These are phyloP conservation scores for Cyberlindnera bimundalis DNA, from an alignment of 805 yeast species.

Conservation along the genomic window DNA sequence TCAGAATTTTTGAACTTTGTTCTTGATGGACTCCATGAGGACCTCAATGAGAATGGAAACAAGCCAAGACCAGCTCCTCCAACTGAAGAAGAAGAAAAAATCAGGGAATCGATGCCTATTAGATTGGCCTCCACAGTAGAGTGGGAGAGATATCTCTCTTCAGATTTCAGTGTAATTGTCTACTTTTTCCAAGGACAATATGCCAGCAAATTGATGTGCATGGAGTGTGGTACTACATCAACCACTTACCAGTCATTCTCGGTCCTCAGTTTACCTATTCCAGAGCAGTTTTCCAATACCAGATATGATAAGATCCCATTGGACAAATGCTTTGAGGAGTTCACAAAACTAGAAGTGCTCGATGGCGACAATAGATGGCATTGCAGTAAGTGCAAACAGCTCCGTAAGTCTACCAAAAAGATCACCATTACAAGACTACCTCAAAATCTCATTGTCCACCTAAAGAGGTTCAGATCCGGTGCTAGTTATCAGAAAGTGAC, in stretches of 20 bases:
- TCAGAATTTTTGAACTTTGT: slow-evolving; percentile 76
- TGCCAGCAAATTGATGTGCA: slow-evolving; percentile 71
- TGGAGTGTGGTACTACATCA: slow-evolving; percentile 69
- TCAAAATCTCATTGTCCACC: slow-evolving; percentile 71
- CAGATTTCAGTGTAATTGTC: slow-evolving; percentile 76
- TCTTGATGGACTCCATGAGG: slow-evolving; percentile 79
- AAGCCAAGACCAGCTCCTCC: slow-evolving; percentile 54
- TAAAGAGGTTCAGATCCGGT: slow-evolving; percentile 70
- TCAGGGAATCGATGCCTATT: slow-evolving; percentile 69
- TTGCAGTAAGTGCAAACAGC: slow-evolving; percentile 70
- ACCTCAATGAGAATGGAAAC: slow-evolving; percentile 64
- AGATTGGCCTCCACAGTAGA: slow-evolving; percentile 83
- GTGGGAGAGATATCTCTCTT: slow-evolving; percentile 83
- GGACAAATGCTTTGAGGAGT: slow-evolving; percentile 70
- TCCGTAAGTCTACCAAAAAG: slow-evolving; percentile 62
- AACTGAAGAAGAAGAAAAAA: slow-evolving; percentile 66
- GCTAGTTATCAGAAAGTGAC: slow-evolving; percentile 16
- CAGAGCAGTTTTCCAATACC: slow-evolving; percentile 37
- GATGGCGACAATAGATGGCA: slow-evolving; percentile 82
- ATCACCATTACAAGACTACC: slow-evolving; percentile 78
- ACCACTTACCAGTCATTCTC: slow-evolving; percentile 86
- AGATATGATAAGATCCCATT: slow-evolving; percentile 31
- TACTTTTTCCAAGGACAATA: slow-evolving; percentile 89
- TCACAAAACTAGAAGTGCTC: slow-evolving; percentile 68
- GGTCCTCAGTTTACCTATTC: slow-evolving; percentile 76